Conservation (phyloP, 2,329 filamentous ascomycete species). For the Botrytis fragariae region DNA sequence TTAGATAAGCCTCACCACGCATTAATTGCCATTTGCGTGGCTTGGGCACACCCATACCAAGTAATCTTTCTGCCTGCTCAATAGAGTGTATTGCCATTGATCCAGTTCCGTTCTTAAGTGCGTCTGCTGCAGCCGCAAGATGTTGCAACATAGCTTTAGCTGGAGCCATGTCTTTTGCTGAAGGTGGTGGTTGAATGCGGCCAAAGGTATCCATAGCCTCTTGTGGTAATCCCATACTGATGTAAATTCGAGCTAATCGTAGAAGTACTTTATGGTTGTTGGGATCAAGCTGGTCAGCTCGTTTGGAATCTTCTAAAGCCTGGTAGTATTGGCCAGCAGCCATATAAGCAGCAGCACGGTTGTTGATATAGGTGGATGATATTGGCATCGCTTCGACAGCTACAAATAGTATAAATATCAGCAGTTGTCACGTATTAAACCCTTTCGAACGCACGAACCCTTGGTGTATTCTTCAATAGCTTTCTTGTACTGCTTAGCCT, state of each 20-base stretch:
- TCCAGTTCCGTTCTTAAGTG: constrained; percentile 70
- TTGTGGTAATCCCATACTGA: constrained; percentile 77
- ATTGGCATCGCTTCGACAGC: constrained; percentile 84
- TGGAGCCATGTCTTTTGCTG: constrained; percentile 80
- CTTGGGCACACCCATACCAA: constrained; percentile 72
- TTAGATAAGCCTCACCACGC: constrained; percentile 86
- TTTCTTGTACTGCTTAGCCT: constrained; percentile 82
- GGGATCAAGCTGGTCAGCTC: constrained; percentile 78
- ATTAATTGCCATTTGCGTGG: constrained; percentile 93
- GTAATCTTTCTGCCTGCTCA: constrained; percentile 80
- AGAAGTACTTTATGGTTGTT: constrained; percentile 85
- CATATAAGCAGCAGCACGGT: constrained; percentile 93
- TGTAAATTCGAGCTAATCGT: constrained; percentile 86
- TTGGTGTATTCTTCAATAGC: constrained; percentile 94
- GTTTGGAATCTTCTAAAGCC: constrained; percentile 83
- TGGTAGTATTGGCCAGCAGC: constrained; percentile 74
- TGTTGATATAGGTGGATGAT: constrained; percentile 87
- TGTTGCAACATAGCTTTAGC: constrained; percentile 83
- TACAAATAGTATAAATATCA: constrained; percentile 42
- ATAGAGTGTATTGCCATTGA: constrained; percentile 92
- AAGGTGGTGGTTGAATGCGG: constrained; percentile 75
- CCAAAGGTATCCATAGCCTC: constrained; percentile 82
- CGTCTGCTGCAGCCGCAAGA: constrained; percentile 75
- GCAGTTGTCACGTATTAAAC: constrained; percentile 1
- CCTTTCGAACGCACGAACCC: constrained; percentile 53